Conservation (phyloP, 352 stramenopile genomes). For the Thalassiosira pacifica region DNA sequence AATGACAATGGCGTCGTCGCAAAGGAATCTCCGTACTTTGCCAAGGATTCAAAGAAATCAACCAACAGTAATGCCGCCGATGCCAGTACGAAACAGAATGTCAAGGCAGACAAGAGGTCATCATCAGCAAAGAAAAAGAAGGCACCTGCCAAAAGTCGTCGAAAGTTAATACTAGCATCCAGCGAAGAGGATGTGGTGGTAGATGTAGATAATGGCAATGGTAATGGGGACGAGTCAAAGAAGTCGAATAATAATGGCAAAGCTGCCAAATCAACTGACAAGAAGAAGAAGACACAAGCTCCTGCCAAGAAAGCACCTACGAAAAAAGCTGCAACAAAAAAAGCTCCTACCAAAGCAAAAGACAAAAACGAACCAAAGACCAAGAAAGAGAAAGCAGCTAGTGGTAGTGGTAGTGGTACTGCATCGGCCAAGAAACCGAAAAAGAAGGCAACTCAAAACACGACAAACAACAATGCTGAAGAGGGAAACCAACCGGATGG, state of each 20-base stretch:
- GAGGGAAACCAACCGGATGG: conserved; percentile 47
- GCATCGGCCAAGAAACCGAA: too few relatives aligned
- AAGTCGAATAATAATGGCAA: conserved; percentile 13
- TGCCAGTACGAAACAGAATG: too few relatives aligned
- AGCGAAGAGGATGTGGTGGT: conserved; percentile 34
- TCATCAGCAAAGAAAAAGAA: conserved; percentile 11
- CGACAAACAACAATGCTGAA: too few relatives aligned
- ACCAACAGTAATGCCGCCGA: background rate
- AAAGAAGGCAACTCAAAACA: too few relatives aligned
- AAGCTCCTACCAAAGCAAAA: too few relatives aligned
- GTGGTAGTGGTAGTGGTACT: too few relatives aligned
- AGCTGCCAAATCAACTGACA: background rate
- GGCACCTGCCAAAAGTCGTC: background rate
- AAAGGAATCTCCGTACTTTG: conserved; percentile 31
- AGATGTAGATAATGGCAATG: too few relatives aligned
- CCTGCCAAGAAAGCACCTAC: conserved; percentile 24
- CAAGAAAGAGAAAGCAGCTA: background rate
- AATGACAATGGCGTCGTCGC: background rate
- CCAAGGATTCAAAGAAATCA: conserved; percentile 33
- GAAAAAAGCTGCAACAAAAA: conserved; percentile 19
- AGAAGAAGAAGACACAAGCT: conserved; percentile 20
- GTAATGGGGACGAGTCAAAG: too few relatives aligned
- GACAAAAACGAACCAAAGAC: conserved; percentile 10
- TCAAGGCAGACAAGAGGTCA: conserved; percentile 20
- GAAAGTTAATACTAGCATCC: conserved; percentile 38